Percentiles rank a stretch among this genome's conserved stretches.
These are phyloP conservation scores for Iris macrosiphon DNA, from an alignment of 106 monocot genomes.

Conservation along the genomic window DNA sequence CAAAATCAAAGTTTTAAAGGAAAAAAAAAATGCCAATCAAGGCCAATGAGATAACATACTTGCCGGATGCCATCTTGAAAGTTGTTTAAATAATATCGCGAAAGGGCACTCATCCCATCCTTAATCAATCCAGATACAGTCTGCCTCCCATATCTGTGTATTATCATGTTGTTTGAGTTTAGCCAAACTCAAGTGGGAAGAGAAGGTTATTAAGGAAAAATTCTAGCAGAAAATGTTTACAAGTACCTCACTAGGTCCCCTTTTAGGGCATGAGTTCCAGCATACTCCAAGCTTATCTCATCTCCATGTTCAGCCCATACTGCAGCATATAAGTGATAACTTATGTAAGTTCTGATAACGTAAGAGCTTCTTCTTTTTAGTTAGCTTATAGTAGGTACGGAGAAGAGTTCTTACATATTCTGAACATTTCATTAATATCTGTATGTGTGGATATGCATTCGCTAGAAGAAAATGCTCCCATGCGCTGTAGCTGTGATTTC, in stretches of 20 bases:
- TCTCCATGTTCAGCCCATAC: constrained; percentile 97
- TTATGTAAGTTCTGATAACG: neutral
- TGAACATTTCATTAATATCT: constrained; percentile 52
- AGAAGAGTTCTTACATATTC: constrained; percentile 43
- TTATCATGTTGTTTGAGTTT: too few species aligned
- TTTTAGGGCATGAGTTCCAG: constrained; percentile 89
- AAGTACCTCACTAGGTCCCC: constrained; percentile 83
- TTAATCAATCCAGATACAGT: constrained; percentile 80
- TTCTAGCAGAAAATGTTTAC: too few species aligned
- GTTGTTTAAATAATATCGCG: constrained; percentile 95
- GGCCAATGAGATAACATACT: constrained; percentile 28
- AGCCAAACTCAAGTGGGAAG: too few species aligned
- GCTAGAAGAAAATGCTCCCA: constrained; percentile 46
- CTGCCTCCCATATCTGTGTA: constrained; percentile 84
- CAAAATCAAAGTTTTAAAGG: too few species aligned
- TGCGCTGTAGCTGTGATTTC: constrained; percentile 53
- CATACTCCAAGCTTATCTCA: constrained; percentile 88
- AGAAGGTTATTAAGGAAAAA: too few species aligned
- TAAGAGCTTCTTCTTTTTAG: neutral
- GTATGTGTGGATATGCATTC: constrained; percentile 54
- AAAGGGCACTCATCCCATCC: constrained; percentile 90
- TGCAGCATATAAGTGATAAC: constrained; percentile 18
- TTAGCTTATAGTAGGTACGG: neutral
- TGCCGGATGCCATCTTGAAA: constrained; percentile 95
- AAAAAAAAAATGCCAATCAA: neutral